Conservation (phyloP, 306 rosid genomes). For the Cucurbita pepo region DNA sequence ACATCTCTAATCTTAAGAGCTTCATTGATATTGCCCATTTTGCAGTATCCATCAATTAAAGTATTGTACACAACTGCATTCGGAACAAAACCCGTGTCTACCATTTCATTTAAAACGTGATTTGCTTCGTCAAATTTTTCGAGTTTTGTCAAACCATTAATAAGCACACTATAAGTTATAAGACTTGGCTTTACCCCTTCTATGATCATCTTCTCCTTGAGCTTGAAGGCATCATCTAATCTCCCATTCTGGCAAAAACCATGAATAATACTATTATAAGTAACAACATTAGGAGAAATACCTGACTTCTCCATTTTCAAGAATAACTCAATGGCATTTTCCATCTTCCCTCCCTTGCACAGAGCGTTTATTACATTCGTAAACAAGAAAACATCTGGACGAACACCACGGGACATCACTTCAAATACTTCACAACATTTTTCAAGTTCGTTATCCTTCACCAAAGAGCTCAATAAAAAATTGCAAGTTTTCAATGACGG, state of each 20-base stretch:
- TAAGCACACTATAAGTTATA: slow-evolving; percentile 39
- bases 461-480: slow-evolving; percentile 41
- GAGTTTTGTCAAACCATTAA: slow-evolving; percentile 42
- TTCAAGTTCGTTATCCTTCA: slow-evolving; percentile 31
- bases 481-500: slow-evolving; percentile 38
- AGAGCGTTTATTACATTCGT: slow-evolving; percentile 36
- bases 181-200: slow-evolving; percentile 34
- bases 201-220: slow-evolving; percentile 34
- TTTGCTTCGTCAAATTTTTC: slow-evolving; percentile 35
- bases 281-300: slow-evolving; percentile 48
- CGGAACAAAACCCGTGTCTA: slow-evolving; percentile 31
- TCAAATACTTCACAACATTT: slow-evolving; percentile 37
- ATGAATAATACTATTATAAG: slow-evolving; percentile 50
- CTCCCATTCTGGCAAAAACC: slow-evolving; percentile 54
- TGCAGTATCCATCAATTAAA: slow-evolving; percentile 47
- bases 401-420: slow-evolving; percentile 17
- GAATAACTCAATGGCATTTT: slow-evolving; percentile 35
- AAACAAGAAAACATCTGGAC: slow-evolving; percentile 46
- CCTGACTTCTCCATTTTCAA: slow-evolving; percentile 38
- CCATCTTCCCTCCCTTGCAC: slow-evolving; percentile 47
- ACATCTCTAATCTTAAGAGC: slow-evolving; percentile 49
- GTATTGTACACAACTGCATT: slow-evolving; percentile 45
- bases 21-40: slow-evolving; percentile 32
- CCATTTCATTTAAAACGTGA: slow-evolving; percentile 36
- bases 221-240: slow-evolving; percentile 33